Evolutionary conservation across 495 filamentous ascomycete species (phyloP).

Genomic region (Entonaema liquescens): DNA sequence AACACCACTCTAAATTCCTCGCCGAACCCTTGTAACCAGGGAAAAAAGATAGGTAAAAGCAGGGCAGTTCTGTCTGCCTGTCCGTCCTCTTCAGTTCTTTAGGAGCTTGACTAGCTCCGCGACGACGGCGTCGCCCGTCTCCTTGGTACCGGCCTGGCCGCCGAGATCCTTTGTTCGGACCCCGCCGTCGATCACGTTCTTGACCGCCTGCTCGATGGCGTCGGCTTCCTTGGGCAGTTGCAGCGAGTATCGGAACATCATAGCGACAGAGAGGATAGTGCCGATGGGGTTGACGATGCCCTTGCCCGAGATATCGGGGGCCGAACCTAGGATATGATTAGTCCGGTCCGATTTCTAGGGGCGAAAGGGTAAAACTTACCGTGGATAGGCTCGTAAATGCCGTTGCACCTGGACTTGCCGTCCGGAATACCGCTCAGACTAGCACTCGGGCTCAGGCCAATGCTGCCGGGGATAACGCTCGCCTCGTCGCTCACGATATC

Average conservation of each 20-base stretch:
- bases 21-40: too few species aligned
- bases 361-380: slow-evolving; percentile 61
- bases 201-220: slow-evolving; percentile 82
- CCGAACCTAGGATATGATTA: slow-evolving; percentile 58
- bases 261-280: slow-evolving; percentile 85
- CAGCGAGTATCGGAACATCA: slow-evolving; percentile 93
- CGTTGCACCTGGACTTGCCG: slow-evolving; percentile 73
- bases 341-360: neutral
- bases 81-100: slow-evolving; percentile 37
- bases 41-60: too few species aligned
- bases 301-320: slow-evolving; percentile 82
- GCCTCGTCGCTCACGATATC: slow-evolving; percentile 98
- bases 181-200: slow-evolving; percentile 76
- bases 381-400: slow-evolving; percentile 99
- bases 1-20: neutral
- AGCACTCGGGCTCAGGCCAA: slow-evolving; percentile 90
- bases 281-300: slow-evolving; percentile 89
- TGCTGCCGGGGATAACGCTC: slow-evolving; percentile 90
- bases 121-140: slow-evolving; percentile 85
- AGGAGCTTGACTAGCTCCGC: slow-evolving; percentile 69
- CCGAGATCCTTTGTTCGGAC: slow-evolving; percentile 82
- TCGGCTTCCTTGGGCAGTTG: slow-evolving; percentile 75
- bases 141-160: slow-evolving; percentile 72
- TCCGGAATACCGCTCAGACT: slow-evolving; percentile 89
- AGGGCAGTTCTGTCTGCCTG: too few species aligned